These are phyloP conservation scores for Backusella macrospora DNA, from an alignment of 192 early-diverging fungal species.

Conservation along the genomic window DNA sequence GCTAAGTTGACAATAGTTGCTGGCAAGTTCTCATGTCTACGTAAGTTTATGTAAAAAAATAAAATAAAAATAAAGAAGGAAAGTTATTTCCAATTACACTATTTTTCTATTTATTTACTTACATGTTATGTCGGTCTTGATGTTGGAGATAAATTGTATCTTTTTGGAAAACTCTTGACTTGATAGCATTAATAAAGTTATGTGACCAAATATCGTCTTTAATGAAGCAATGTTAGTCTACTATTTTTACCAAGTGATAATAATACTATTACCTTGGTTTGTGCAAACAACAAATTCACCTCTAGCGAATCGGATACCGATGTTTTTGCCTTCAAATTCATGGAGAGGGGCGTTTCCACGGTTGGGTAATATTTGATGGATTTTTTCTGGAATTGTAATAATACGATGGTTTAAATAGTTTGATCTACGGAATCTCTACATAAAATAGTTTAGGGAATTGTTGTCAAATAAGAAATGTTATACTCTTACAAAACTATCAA, in stretches of 20 bases:
- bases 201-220: conserved; percentile 41
- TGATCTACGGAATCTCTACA: conserved; percentile 34
- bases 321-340: conserved; percentile 40
- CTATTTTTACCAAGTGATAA: background rate
- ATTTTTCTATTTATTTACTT: conserved; percentile 16
- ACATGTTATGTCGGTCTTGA: conserved; percentile 38
- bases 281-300: conserved; percentile 39
- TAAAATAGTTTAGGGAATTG: background rate
- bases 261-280: conserved; percentile 35
- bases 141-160: conserved; percentile 30
- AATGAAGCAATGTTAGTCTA: background rate
- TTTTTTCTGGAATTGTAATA: conserved; percentile 31
- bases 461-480: background rate
- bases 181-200: conserved; percentile 35
- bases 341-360: conserved; percentile 29
- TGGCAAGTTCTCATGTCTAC: conserved; percentile 27
- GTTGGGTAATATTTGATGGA: conserved; percentile 33
- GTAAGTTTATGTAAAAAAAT: too few species aligned
- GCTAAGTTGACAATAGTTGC: conserved; percentile 23
- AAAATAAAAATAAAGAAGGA: background rate
- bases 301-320: conserved; percentile 38
- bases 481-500: conserved; percentile 25
- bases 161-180: conserved; percentile 24
- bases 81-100: background rate
- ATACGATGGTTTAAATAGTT: conserved; percentile 34